phyloP scores from a whole-genome alignment of 2,329 filamentous ascomycete genomes.

The Botrytis fabae region DNA sequence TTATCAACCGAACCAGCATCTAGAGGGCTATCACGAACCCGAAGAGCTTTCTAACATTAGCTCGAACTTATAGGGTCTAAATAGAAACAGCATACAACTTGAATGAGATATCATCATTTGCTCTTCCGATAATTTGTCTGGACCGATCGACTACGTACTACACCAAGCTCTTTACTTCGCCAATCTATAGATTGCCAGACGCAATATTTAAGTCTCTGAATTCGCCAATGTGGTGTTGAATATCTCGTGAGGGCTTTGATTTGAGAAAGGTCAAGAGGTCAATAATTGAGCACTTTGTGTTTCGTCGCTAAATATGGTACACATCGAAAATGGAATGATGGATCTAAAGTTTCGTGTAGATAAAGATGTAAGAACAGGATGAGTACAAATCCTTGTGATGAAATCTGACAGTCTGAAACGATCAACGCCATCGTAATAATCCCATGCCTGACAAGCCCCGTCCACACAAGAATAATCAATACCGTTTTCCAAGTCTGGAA shows the following conservation, averaged over 20 bases:
- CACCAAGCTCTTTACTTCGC: background rate
- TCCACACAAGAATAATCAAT: background rate
- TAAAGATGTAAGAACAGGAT: background rate
- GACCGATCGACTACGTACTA: background rate
- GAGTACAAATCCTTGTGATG: background rate
- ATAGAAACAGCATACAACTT: background rate
- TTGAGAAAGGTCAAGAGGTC: background rate
- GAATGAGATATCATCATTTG: background rate
- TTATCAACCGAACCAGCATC: background rate
- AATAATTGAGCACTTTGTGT: background rate
- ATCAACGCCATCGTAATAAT: background rate
- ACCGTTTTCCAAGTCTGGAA: background rate
- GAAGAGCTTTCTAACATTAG: background rate
- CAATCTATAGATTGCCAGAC: rapidly evolving
- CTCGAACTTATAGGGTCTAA: background rate
- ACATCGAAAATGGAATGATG: background rate
- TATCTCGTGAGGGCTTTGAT: background rate
- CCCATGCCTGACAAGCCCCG: background rate
- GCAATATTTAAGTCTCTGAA: background rate
- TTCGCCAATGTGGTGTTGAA: background rate
- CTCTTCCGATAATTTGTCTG: background rate
- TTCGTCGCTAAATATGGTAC: background rate
- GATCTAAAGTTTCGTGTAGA: background rate
- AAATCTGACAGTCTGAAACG: background rate
- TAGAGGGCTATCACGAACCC: rapidly evolving